Evolutionary conservation across 768 basidiomycete genomes (phyloP).

Genomic region (Russula virescens): DNA sequence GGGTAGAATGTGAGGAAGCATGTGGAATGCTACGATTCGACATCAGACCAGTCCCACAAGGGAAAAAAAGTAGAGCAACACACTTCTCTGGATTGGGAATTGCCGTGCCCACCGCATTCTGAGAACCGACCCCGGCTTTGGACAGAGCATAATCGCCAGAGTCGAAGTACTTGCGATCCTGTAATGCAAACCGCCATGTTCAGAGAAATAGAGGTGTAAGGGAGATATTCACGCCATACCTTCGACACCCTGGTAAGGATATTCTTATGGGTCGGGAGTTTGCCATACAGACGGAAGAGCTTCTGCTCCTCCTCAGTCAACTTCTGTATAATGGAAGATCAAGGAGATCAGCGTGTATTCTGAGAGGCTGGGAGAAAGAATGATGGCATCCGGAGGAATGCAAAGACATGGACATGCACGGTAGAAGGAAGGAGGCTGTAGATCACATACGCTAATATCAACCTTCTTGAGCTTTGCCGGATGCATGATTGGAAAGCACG

Average conservation of each 20-base stretch:
- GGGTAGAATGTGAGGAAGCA: constrained; percentile 56
- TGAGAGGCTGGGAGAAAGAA: background rate
- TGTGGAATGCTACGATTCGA: constrained; percentile 71
- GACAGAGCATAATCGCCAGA: constrained; percentile 98
- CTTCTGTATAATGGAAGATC: constrained; percentile 42
- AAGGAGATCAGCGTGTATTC: background rate
- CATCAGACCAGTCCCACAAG: constrained; percentile 13
- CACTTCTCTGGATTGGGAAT: constrained; percentile 98
- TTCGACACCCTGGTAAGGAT: constrained; percentile 92
- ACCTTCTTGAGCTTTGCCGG: constrained; percentile 85
- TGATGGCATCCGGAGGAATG: background rate
- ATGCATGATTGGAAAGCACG: constrained; percentile 45
- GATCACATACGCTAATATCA: constrained; percentile 76
- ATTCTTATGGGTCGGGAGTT: constrained; percentile 91
- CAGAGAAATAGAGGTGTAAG: constrained; percentile 13
- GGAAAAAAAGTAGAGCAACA: constrained; percentile 30
- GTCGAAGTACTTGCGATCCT: constrained; percentile 99
- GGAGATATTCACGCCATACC: constrained; percentile 40
- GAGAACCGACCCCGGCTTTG: constrained; percentile 88
- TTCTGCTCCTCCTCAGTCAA: constrained; percentile 87
- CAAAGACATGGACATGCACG: background rate
- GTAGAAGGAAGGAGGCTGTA: constrained; percentile 18
- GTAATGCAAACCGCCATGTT: constrained; percentile 10
- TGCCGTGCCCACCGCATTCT: constrained; percentile 86
- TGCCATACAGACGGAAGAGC: constrained; percentile 92